A percentile compares a stretch with the other conserved stretches of the same genome.
Evolutionary conservation across 2,329 filamentous ascomycete genomes (phyloP).

Genomic region (Trichoderma guizhouense): DNA sequence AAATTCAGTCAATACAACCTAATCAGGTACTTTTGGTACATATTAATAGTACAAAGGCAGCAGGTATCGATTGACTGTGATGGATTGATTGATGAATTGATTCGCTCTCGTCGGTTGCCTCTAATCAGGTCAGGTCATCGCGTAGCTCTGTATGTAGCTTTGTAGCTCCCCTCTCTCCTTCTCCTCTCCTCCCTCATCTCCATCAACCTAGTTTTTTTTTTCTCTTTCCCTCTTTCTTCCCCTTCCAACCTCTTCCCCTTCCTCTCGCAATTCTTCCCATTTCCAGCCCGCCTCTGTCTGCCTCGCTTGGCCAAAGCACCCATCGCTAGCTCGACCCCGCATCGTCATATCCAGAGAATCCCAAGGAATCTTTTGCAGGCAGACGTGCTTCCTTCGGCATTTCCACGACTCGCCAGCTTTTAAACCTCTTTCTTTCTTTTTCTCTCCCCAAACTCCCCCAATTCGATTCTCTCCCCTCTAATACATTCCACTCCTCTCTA

Average conservation of each 20-base stretch:
- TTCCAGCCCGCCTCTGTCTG: background rate
- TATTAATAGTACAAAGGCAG: background rate
- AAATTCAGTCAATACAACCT: background rate
- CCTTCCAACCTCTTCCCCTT: background rate
- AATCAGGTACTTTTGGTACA: background rate
- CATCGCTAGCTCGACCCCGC: conserved; percentile 9
- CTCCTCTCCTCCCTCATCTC: background rate
- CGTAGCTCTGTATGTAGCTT: background rate
- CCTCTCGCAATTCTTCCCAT: background rate
- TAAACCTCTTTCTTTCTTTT: background rate
- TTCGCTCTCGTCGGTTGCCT: background rate
- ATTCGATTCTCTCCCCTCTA: background rate
- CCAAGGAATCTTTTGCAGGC: background rate
- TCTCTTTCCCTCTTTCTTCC: no score
- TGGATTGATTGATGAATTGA: background rate
- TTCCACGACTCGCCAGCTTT: background rate
- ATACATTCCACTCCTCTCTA: background rate
- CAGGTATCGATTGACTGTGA: background rate
- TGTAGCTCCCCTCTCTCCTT: background rate
- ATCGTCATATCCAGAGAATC: conserved; percentile 3
- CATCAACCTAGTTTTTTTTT: background rate
- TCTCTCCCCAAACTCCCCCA: background rate
- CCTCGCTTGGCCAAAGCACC: background rate
- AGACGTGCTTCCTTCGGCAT: background rate
- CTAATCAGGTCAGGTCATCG: no score